A percentile compares a stretch with the other conserved stretches of the same genome.
Evolutionary conservation across 1,284 basidiomycete genomes (phyloP).

Genomic region (Apiotrichum sp.): DNA sequence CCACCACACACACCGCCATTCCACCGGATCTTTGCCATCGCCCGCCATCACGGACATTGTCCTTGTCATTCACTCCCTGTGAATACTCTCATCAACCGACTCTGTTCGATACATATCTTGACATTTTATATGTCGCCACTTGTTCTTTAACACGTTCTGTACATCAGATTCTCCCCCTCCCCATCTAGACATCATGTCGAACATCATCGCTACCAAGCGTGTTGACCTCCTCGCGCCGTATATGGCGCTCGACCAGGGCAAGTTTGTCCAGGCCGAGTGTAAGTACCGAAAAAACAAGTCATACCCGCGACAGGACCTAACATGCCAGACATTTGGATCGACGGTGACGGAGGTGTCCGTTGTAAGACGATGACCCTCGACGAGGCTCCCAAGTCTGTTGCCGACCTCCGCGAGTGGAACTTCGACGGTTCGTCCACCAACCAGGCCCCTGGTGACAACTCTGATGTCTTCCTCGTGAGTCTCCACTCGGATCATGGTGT

Average conservation of each 20-base stretch:
- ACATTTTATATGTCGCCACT: too few species aligned
- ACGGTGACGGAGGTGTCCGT: slow-evolving; percentile 84
- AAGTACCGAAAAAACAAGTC: slow-evolving; percentile 33
- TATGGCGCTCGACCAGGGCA: slow-evolving; percentile 77
- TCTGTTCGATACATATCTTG: too few species aligned
- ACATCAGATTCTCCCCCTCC: not conserved
- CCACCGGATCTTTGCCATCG: too few species aligned
- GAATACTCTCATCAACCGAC: too few species aligned
- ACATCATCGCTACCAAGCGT: slow-evolving; percentile 54
- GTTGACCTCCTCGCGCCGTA: slow-evolving; percentile 81
- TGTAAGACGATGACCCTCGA: slow-evolving; percentile 73
- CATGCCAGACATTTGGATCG: slow-evolving; percentile 84
- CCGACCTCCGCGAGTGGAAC: slow-evolving; percentile 79
- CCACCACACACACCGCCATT: too few species aligned
- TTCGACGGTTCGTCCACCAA: slow-evolving; percentile 97
- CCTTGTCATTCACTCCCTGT: too few species aligned
- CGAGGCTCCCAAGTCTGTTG: slow-evolving; percentile 36
- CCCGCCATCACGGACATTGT: too few species aligned
- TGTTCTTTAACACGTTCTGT: not conserved
- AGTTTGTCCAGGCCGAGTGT: slow-evolving; percentile 90
- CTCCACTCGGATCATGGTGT: too few species aligned
- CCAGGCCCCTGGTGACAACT: slow-evolving; percentile 90
- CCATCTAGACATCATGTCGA: slow-evolving; percentile 32
- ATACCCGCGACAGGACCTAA: too few species aligned
- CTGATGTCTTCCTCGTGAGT: slow-evolving; percentile 82